These are phyloP conservation scores for Aspergillus piperis DNA, from an alignment of 2,329 filamentous ascomycete genomes.

Conservation along the genomic window DNA sequence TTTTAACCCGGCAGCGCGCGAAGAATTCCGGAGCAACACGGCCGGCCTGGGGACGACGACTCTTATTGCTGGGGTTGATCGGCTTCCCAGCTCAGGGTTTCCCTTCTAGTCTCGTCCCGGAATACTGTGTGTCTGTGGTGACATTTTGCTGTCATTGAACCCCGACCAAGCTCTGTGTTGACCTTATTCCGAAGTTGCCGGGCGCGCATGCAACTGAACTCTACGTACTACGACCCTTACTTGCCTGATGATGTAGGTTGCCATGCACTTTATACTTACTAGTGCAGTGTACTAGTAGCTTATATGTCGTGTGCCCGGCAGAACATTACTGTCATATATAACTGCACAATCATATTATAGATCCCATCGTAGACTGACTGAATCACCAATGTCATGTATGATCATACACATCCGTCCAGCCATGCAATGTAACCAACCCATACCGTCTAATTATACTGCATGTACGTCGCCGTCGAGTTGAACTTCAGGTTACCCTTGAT, in stretches of 20 bases:
- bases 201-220: not conserved
- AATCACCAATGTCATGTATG: constrained; percentile 30
- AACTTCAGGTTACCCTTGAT: constrained; percentile 99
- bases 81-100: not conserved
- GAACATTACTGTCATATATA: not conserved
- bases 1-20: constrained; percentile 29
- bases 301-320: not conserved
- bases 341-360: constrained; percentile 11
- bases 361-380: constrained; percentile 23
- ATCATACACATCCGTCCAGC: constrained; percentile 38
- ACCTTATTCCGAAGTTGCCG: not conserved
- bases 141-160: not conserved
- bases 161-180: not conserved
- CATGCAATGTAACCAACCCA: constrained; percentile 27
- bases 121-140: not conserved
- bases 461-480: constrained; percentile 96
- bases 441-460: constrained; percentile 87
- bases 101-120: not conserved
- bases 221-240: not conserved
- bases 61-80: not conserved
- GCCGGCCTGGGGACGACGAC: constrained; percentile 3
- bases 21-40: constrained; percentile 26
- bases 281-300: not conserved
- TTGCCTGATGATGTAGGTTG: not conserved
- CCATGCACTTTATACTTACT: not conserved